Evolutionary conservation across 1,284 basidiomycete genomes (phyloP).

Genomic region (Golubevia sp.): DNA sequence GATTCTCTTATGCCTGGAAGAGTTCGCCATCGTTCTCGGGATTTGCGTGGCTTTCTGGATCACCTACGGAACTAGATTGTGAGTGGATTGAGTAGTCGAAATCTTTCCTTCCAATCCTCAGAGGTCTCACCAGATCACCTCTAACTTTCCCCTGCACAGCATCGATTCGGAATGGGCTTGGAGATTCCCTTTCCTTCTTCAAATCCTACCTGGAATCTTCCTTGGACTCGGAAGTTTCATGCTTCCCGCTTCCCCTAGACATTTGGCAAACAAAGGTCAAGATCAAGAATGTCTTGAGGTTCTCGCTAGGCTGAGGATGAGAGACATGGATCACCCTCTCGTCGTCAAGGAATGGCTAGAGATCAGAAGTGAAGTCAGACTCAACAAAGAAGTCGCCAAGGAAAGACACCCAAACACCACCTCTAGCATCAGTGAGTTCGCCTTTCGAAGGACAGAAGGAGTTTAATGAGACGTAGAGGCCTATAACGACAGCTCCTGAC

Average conservation of each 20-base stretch:
- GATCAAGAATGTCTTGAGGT: constrained; percentile 19
- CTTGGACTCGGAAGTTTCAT: constrained; percentile 10
- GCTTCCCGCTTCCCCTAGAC: constrained; percentile 25
- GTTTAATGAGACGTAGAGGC: no score
- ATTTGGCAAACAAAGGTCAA: constrained; percentile 23
- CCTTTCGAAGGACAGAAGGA: no score
- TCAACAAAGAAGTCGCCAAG: constrained; percentile 3
- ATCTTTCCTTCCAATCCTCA: no score
- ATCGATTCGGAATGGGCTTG: constrained; percentile 15
- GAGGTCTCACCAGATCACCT: no score
- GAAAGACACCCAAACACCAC: background rate
- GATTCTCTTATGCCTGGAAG: constrained; percentile 12
- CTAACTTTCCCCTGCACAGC: no score
- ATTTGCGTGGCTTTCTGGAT: constrained; percentile 33
- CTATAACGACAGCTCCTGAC: no score
- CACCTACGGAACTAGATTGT: no score
- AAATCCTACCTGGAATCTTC: constrained; percentile 19
- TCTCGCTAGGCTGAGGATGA: constrained; percentile 11
- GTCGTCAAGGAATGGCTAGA: constrained; percentile 30
- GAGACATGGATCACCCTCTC: constrained; percentile 9
- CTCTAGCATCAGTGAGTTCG: no score
- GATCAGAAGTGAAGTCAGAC: constrained; percentile 19
- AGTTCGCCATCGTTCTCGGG: constrained; percentile 19
- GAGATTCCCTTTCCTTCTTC: constrained; percentile 28
- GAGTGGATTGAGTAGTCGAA: constrained; percentile 8